Evolutionary conservation across 2,329 filamentous ascomycete species (phyloP).

Genomic region (Hymenoscyphus infarciens): DNA sequence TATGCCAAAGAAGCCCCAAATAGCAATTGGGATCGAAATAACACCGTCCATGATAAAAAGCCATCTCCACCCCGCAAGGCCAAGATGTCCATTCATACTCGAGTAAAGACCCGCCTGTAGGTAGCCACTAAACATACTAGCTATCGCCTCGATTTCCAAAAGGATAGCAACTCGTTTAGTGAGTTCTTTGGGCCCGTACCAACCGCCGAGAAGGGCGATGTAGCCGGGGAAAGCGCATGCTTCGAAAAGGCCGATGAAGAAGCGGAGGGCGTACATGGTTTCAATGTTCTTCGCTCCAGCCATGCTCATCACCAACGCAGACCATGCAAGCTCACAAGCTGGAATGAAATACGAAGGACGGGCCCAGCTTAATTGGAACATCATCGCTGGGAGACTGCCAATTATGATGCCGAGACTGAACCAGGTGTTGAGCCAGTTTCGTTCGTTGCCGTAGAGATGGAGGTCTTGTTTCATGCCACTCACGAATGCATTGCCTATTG

Average conservation of each 20-base stretch:
- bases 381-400: slow-evolving; percentile 37
- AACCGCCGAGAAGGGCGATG: slow-evolving; percentile 40
- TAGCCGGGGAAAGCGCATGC: slow-evolving; percentile 43
- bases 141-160: slow-evolving; percentile 35
- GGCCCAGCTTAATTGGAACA: slow-evolving; percentile 35
- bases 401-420: slow-evolving; percentile 54
- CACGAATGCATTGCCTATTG: slow-evolving; percentile 38
- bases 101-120: slow-evolving; percentile 40
- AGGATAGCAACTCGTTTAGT: slow-evolving; percentile 41
- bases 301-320: slow-evolving; percentile 33
- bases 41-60: slow-evolving; percentile 44
- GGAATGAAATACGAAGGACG: slow-evolving; percentile 42
- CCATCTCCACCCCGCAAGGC: slow-evolving; percentile 42
- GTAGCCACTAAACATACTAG: slow-evolving; percentile 42
- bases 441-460: slow-evolving; percentile 38
- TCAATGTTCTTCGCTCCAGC: slow-evolving; percentile 33
- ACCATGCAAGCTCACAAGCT: slow-evolving; percentile 37
- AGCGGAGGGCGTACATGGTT: slow-evolving; percentile 29
- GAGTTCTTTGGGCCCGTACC: slow-evolving; percentile 42
- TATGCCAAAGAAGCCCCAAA: slow-evolving; percentile 35
- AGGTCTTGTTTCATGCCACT: slow-evolving; percentile 40
- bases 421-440: slow-evolving; percentile 40
- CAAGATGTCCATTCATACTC: slow-evolving; percentile 38
- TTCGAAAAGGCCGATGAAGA: slow-evolving; percentile 24
- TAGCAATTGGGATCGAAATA: slow-evolving; percentile 30